Base-by-base conservation (phyloP, 441 rosid genomes). In the Erysimum cheiri region DNA sequence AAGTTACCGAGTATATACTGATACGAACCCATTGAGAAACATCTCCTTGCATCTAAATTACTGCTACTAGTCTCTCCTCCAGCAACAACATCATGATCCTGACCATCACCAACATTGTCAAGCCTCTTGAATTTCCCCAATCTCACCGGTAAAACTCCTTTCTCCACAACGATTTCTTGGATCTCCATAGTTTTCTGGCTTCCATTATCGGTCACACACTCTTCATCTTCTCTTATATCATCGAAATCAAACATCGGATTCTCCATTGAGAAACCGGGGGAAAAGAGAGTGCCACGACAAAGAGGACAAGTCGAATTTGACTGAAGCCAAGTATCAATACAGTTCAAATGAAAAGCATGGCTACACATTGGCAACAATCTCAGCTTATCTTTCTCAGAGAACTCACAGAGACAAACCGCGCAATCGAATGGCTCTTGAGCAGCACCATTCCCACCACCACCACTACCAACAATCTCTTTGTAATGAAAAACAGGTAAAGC, bases 291-390 rank as follows among this genome's bases (percentile, higher is more conserved):
- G 5, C 79, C 87, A 24, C 92, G 79, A 73, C 92, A 87, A 12
- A 87, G 87, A 59, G 92, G 92, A 67, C 92, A 87, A 8, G 90
- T 85, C 0, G 92, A 87, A 65, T 87, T 87, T 0, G 92, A 87
- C 48, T 84, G 76, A 19, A 87, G 87, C 92, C 92, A 87, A 70
- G 92, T 87, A 52, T 85, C 92, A 22, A 85, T 87, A 78, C 92
- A 87, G 61, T 76, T 77, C 7, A 87, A 67, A 70, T 87, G 92
- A 81, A 87, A 87, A 71, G 92, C 92, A 79, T 87, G 92, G 74
- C 92, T 87, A 58, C 92, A 87, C 75, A 61, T 68, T 14, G 92
- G 92, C 54, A 87, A 87, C 73, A 87, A 68, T 64, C 92, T 81
- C 12, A 87, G 82, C 79, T 85, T 84, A 72, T 87, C 92, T 75